Base-by-base conservation (phyloP, 805 yeast genomes). In the Nakazawaea populi region DNA sequence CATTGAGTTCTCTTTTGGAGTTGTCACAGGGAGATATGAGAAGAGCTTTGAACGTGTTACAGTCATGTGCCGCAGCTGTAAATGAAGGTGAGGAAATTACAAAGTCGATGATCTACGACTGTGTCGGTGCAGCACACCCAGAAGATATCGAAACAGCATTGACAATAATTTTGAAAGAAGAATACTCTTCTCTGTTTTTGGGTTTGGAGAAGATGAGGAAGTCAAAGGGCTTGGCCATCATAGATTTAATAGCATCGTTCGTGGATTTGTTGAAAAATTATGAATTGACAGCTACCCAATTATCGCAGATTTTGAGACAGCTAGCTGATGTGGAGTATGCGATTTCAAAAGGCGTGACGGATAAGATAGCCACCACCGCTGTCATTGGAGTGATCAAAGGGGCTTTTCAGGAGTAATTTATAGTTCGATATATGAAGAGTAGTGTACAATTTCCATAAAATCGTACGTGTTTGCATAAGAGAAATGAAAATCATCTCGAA, bases 1-100 rank as follows among this genome's bases (percentile, higher is more conserved):
- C 96, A 0, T 70, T 77, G 42, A 66, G 68, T 0, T 82, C 96
- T 1, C 70, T 94, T 45, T 71, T 94, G 51, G 73, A 71, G 48
- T 74, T 94, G 50, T 77, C 94, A n/a, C 79, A 83, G 52, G 99
- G 99, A 48, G 99, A 94, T 67, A 94, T 94, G 99, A 81, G 99
- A 71, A 80, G 88, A 47, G 96, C 96, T 1, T 74, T 94, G 58
- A 94, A 94, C 62, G 97, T 94, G 5, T 68, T 94, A 52, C 99
- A 94, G 68, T 96, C 98, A 0, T 89, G 98, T 66, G 80, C 86
- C 55, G 91, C 97, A 0, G 87, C 96, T 1, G 63, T 79, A 18
- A 81, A 79, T 35, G 64, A 65, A 31, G 69, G 67, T 28, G 80
- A 75, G 35, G 80, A 78, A 46, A 85, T 94, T 40, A 77, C 85